Conservation (phyloP, 2,329 filamentous ascomycete species). For the Chaetothyriales sp. region DNA sequence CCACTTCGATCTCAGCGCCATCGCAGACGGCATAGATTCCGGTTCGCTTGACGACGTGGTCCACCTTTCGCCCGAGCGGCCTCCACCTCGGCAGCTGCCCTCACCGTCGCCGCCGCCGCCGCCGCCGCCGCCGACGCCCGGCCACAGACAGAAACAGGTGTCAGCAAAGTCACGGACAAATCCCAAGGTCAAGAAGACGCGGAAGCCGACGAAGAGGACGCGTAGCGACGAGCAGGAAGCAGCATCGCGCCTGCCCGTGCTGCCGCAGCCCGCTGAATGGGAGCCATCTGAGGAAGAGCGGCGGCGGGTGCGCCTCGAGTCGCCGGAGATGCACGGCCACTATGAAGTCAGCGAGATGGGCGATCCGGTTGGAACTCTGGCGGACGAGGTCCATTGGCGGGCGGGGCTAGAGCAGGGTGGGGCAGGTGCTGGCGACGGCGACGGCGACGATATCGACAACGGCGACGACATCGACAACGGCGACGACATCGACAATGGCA, state of each 20-base stretch:
- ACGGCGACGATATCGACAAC: not conserved
- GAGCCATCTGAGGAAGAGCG: not conserved
- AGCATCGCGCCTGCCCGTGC: not conserved
- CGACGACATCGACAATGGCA: not conserved
- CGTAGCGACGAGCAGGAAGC: not conserved
- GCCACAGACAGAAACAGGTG: not conserved
- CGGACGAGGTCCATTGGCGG: not conserved
- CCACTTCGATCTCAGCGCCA: conserved; percentile 6
- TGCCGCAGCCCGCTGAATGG: not conserved
- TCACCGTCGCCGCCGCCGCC: conserved; percentile 1
- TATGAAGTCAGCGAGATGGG: not conserved
- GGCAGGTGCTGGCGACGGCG: conserved; percentile 6
- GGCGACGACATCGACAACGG: not conserved
- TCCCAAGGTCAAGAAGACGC: not conserved
- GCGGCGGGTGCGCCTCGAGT: not conserved
- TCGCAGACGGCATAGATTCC: conserved; percentile 3
- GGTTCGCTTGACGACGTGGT: not conserved
- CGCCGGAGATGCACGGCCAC: not conserved
- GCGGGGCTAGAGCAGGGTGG: not conserved
- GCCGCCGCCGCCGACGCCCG: not conserved
- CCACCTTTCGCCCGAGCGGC: not conserved
- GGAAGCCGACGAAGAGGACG: not conserved
- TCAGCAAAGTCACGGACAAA: not conserved
- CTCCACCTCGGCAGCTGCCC: conserved; percentile 5
- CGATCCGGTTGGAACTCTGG: not conserved